phyloP scores from a whole-genome alignment of 2,329 filamentous ascomycete genomes.

The Biscogniauxia sp. region DNA sequence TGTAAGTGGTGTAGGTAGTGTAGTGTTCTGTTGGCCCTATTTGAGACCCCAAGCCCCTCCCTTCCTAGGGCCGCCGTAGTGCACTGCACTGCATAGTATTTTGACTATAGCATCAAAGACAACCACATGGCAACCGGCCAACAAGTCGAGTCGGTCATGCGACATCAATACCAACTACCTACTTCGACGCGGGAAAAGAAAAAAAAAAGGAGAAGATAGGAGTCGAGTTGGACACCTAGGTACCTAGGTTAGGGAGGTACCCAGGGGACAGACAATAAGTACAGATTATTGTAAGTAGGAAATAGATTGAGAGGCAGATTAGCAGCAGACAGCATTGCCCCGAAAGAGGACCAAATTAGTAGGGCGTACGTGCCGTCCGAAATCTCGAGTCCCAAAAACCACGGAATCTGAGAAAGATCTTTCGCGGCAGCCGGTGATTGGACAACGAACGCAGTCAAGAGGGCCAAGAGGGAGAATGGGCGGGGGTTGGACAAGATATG shows the following conservation, averaged over 20 bases:
- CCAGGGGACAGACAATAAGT: no score
- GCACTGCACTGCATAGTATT: background rate
- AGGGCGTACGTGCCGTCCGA: slow-evolving; percentile 9
- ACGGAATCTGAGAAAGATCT: slow-evolving; percentile 1
- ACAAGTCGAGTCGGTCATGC: background rate
- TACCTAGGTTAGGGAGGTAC: no score
- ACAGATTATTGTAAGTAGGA: no score
- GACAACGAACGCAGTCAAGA: slow-evolving; percentile 12
- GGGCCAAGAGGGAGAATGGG: slow-evolving; percentile 10
- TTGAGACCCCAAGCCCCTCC: background rate
- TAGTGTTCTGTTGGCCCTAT: no score
- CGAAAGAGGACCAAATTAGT: background rate
- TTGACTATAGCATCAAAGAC: background rate
- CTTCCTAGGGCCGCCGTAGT: background rate
- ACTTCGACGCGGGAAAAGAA: background rate
- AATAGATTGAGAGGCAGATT: background rate
- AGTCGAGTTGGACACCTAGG: no score
- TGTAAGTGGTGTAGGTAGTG: background rate
- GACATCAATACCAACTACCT: background rate
- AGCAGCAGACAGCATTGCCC: background rate
- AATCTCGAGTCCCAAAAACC: slow-evolving; percentile 11
- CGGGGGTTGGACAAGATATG: background rate
- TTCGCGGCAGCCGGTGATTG: slow-evolving; percentile 18
- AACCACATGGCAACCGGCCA: background rate
- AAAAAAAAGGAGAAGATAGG: background rate